Percentiles rank a stretch among this genome's conserved stretches.
phyloP scores from a whole-genome alignment of 768 basidiomycete species.

The Lactarius hatsudake region DNA sequence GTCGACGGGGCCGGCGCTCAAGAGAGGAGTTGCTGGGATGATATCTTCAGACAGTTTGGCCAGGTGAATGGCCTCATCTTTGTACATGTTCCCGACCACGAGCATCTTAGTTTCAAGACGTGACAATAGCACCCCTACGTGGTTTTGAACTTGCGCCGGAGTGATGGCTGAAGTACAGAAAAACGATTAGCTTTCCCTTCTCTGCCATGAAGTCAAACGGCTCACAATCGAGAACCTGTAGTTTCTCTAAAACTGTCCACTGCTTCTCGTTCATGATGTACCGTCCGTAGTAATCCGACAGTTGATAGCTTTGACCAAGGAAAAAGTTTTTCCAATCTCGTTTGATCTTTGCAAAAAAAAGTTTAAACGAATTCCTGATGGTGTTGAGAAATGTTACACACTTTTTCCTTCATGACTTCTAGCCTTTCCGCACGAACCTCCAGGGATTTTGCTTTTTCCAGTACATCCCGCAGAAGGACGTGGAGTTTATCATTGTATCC shows the following conservation, averaged over 20 bases:
- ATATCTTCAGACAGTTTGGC: constrained; percentile 69
- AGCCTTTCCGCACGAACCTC: constrained; percentile 70
- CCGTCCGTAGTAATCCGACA: constrained; percentile 73
- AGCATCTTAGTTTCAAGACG: constrained; percentile 69
- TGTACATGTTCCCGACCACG: constrained; percentile 79
- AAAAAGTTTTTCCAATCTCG: constrained; percentile 85
- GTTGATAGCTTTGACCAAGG: constrained; percentile 75
- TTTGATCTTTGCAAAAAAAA: constrained; percentile 48
- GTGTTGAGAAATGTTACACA: constrained; percentile 34
- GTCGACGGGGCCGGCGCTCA: constrained; percentile 50
- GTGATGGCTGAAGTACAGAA: constrained; percentile 56
- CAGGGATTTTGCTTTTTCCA: constrained; percentile 64
- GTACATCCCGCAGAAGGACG: constrained; percentile 66
- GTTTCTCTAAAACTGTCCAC: constrained; percentile 75
- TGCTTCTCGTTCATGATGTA: constrained; percentile 68
- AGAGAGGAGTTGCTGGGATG: constrained; percentile 53
- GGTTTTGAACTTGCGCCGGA: constrained; percentile 61
- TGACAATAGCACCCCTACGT: constrained; percentile 57
- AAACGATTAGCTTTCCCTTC: not conserved
- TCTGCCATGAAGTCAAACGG: constrained; percentile 10
- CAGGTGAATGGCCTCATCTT: constrained; percentile 76
- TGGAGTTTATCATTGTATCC: constrained; percentile 94
- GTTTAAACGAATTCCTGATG: not conserved
- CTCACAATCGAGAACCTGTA: constrained; percentile 74
- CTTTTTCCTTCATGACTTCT: constrained; percentile 81